phyloP scores from a whole-genome alignment of 2,329 filamentous ascomycete genomes.

The Fusarium cicatricum region DNA sequence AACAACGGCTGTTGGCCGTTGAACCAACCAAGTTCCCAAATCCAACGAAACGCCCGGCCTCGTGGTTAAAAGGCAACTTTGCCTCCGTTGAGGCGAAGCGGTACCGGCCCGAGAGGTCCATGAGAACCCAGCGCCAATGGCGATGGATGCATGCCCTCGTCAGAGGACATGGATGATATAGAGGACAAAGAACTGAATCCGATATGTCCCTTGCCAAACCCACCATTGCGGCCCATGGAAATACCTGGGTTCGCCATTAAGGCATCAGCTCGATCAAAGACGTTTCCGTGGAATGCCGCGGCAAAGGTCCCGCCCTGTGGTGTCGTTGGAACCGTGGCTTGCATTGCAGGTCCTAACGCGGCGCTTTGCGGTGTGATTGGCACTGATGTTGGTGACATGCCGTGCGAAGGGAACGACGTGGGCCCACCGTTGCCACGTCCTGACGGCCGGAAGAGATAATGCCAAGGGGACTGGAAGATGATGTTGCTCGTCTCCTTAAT shows the following conservation, averaged over 20 bases:
- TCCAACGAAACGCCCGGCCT: conserved; percentile 22
- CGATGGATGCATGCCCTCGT: conserved; percentile 48
- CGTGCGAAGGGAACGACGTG: conserved; percentile 35
- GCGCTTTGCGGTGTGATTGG: conserved; percentile 91
- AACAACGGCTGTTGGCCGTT: conserved; percentile 6
- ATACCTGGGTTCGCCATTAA: conserved; percentile 66
- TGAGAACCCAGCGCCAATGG: conserved; percentile 44
- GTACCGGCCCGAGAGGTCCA: conserved; percentile 44
- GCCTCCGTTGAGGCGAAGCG: conserved; percentile 50
- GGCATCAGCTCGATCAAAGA: conserved; percentile 68
- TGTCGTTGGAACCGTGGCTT: conserved; percentile 84
- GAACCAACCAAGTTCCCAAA: conserved; percentile 8
- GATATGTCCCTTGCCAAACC: conserved; percentile 53
- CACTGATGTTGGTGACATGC: conserved; percentile 45
- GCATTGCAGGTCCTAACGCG: conserved; percentile 86
- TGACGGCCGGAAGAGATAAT: conserved; percentile 49
- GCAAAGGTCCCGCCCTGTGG: conserved; percentile 66
- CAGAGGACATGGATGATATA: conserved; percentile 53
- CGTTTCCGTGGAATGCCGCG: conserved; percentile 62
- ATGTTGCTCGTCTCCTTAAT: conserved; percentile 81
- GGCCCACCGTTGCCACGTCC: conserved; percentile 27
- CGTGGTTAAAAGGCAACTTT: conserved; percentile 48
- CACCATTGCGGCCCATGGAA: conserved; percentile 63
- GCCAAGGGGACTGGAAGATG: conserved; percentile 70
- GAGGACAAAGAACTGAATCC: conserved; percentile 52